Evolutionary conservation across 148 eudicot species (phyloP).

Genomic region (Bassia scoparia): DNA sequence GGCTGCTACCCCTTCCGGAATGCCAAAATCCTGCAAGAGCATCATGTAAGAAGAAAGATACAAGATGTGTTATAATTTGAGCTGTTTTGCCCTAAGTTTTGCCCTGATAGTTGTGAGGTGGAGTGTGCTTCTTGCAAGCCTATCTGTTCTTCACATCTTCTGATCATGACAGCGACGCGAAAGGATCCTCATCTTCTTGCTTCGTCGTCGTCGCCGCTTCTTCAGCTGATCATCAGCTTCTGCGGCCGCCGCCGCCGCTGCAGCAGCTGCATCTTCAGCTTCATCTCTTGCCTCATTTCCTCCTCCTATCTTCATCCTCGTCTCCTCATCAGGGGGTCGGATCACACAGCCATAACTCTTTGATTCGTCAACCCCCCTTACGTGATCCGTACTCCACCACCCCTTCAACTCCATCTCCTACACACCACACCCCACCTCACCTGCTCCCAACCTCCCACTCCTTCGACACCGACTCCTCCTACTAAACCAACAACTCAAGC

Average conservation of each 20-base stretch:
- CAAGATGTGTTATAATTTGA: constrained; percentile 26
- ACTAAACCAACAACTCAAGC: background rate
- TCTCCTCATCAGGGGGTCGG: constrained; percentile 3
- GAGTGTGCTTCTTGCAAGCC: constrained; percentile 57
- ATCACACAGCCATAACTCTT: background rate
- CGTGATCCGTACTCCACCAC: background rate
- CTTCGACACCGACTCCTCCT: constrained; percentile 1
- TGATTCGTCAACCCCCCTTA: too few species aligned
- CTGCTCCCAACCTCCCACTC: background rate
- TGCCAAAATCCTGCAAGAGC: constrained; percentile 39
- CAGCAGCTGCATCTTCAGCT: constrained; percentile 10
- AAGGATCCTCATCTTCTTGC: constrained; percentile 1
- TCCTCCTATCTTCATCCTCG: constrained; percentile 10
- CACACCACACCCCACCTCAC: background rate
- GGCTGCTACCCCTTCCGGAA: constrained; percentile 45
- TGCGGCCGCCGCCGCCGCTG: background rate
- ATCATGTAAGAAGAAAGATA: constrained; percentile 34
- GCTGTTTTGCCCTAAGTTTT: constrained; percentile 48
- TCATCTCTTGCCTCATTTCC: constrained; percentile 1
- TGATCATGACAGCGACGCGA: background rate
- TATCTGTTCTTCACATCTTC: constrained; percentile 26
- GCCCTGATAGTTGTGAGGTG: constrained; percentile 46
- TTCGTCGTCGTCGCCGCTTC: background rate
- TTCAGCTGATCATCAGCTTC: background rate
- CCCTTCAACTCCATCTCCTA: constrained; percentile 7